Evolutionary conservation across 441 rosid species (phyloP), one percentile per base, ranked within the genome.

Genomic region (Macaranga tanarius): DNA sequence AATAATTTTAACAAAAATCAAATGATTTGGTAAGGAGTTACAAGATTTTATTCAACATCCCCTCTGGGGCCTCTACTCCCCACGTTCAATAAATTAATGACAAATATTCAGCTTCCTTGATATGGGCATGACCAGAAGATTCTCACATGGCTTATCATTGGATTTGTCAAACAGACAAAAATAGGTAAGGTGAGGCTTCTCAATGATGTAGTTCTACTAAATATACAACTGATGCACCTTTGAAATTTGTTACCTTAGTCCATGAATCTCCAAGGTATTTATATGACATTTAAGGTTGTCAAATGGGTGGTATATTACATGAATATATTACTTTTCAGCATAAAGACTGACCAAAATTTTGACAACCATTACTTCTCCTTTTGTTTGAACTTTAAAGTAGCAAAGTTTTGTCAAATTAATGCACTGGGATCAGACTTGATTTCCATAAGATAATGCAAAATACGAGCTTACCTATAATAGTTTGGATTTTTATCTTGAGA

Each of bases 401-500:
- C 66, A 62, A 12, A 45, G 4, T 47, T 67, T 28, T 52, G 2
- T 3, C 71, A 67, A n/a, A 51, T 48, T 50, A 50, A 16, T 10
- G 45, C 42, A 52, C 47, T 34, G 38, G 38, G 7, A 5, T 34
- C 38, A 34, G 38, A 34, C 38, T 0, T 34, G 38, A 34, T 34
- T 42, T 40, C 60, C 26, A 12, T 1, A 55, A 38, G 12, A 65
- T 7, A 67, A 62, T 11, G 52, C n/a, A 23, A 16, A 19, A 13
- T 34, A n/a, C 44, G 50, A 58, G 47, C 77, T 73, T 62, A 91
- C 99, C 99, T 87, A 85, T 88, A 88, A 77, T 95, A 95, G 79
- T 88, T 92, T 58, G 92, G 88, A 63, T 91, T 88, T 80, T 84
- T 85, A 66, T 83, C 85, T 79, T 77, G 89, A 69, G 90, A 83